Evolutionary conservation across 331 rosid species (phyloP).

Genomic region (Pyracantha coccinea): DNA sequence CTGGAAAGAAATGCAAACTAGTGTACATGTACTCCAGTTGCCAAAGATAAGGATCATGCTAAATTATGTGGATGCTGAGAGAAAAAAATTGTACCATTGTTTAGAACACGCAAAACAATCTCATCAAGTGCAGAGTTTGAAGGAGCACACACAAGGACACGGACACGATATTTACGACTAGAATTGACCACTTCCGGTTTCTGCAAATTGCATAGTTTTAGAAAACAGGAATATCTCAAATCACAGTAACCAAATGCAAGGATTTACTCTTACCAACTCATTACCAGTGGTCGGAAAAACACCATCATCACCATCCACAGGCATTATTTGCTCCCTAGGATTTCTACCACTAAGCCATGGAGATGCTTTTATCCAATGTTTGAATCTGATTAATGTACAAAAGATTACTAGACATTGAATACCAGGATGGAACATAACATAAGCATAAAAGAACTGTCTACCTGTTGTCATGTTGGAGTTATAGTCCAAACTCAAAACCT

Average conservation of each 20-base stretch:
- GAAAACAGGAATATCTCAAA: conserved; percentile 16
- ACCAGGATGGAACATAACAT: not conserved
- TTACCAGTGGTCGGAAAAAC: conserved; percentile 81
- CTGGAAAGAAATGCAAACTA: not conserved
- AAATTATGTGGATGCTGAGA: not conserved
- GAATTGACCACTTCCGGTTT: conserved; percentile 84
- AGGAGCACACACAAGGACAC: conserved; percentile 90
- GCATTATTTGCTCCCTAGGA: conserved; percentile 75
- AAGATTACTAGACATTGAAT: not conserved
- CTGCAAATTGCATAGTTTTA: conserved; percentile 36
- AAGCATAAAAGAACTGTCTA: not conserved
- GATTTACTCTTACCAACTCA: conserved; percentile 44
- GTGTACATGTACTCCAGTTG: not conserved
- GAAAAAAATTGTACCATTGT: conserved; percentile 46
- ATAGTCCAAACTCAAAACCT: not conserved
- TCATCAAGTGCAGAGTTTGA: conserved; percentile 97
- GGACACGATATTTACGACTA: conserved; percentile 77
- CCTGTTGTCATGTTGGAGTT: not conserved
- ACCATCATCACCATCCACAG: conserved; percentile 79
- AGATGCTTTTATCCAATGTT: conserved; percentile 63
- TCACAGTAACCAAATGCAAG: conserved; percentile 3
- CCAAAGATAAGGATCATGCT: not conserved
- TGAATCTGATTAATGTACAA: conserved; percentile 33
- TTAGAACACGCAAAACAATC: conserved; percentile 80
- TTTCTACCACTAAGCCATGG: conserved; percentile 69